Percentiles rank a stretch among this genome's conserved stretches.
Evolutionary conservation across 352 stramenopile genomes (phyloP).

Genomic region (Thraustochytrium sp.): DNA sequence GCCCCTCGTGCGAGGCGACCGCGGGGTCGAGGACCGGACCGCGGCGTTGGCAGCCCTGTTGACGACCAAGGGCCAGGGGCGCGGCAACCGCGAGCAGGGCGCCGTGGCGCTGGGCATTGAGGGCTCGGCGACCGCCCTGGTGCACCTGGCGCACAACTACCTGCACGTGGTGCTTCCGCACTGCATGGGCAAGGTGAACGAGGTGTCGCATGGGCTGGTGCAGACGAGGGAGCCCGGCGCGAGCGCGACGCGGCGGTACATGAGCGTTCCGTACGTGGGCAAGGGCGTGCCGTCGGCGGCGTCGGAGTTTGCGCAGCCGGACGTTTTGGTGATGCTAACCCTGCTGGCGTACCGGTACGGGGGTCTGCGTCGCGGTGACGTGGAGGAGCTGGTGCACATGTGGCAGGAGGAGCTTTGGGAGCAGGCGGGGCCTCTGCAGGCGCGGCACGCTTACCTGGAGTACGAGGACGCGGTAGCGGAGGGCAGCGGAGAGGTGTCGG

Average conservation of each 20-base stretch:
- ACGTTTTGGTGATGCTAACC: slow-evolving; percentile 44
- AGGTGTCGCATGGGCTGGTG: slow-evolving; percentile 5
- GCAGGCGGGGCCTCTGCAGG: background rate
- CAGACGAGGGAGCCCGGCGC: background rate
- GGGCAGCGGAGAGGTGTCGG: background rate
- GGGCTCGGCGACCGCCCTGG: background rate
- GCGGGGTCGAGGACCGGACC: background rate
- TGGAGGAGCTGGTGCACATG: background rate
- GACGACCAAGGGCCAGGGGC: background rate
- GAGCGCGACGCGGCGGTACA: slow-evolving; percentile 18
- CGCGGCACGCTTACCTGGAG: background rate
- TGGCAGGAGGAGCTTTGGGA: background rate
- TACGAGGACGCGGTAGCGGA: background rate
- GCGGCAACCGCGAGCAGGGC: background rate
- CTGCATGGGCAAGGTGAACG: slow-evolving; percentile 30
- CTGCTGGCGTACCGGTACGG: slow-evolving; percentile 40
- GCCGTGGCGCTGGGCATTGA: background rate
- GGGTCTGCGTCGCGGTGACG: slow-evolving; percentile 32
- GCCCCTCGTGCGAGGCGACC: background rate
- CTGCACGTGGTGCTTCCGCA: slow-evolving; percentile 39
- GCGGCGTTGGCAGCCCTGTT: background rate
- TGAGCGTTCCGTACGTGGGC: slow-evolving; percentile 45
- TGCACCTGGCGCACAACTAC: background rate
- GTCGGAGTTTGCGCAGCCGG: slow-evolving; percentile 47
- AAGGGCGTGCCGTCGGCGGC: slow-evolving; percentile 32